Conservation (phyloP, 83 land plant genomes). For the Diphasiastrum complanatum region DNA sequence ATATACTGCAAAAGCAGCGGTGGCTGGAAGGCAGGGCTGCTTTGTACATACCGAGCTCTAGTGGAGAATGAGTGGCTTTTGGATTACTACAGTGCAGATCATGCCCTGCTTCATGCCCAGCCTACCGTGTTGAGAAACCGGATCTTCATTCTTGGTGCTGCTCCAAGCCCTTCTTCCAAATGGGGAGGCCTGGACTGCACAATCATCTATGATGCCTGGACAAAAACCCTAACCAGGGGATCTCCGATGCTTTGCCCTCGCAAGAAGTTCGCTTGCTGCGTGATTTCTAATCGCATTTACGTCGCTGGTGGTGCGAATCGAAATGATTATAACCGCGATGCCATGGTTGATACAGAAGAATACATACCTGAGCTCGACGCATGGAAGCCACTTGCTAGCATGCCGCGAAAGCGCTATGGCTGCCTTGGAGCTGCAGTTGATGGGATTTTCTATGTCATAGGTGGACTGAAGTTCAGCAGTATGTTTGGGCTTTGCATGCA, state of each 20-base stretch:
- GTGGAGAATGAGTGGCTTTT: slow-evolving; percentile 20
- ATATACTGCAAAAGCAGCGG: slow-evolving; percentile 28
- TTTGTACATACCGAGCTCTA: slow-evolving; percentile 10
- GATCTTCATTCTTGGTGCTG: slow-evolving; percentile 52
- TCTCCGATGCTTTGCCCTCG: slow-evolving; percentile 59
- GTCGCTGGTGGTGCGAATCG: slow-evolving; percentile 69
- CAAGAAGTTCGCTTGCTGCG: slow-evolving; percentile 78
- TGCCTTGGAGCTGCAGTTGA: slow-evolving; percentile 77
- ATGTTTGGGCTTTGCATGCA: slow-evolving; percentile 25
- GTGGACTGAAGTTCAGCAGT: slow-evolving; percentile 61
- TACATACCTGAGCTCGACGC: slow-evolving; percentile 60
- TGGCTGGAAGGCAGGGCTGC: slow-evolving; percentile 24
- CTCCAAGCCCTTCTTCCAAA: slow-evolving; percentile 20
- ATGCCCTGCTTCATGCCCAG: slow-evolving; percentile 48
- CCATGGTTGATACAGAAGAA: slow-evolving; percentile 59
- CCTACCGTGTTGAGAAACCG: slow-evolving; percentile 46
- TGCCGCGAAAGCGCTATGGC: slow-evolving; percentile 71
- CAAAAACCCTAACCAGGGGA: slow-evolving; percentile 27
- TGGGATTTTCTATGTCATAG: slow-evolving; percentile 78
- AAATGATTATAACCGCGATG: slow-evolving; percentile 21
- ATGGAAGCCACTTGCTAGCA: slow-evolving; percentile 59
- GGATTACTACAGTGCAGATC: slow-evolving; percentile 19
- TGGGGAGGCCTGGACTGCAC: slow-evolving; percentile 27
- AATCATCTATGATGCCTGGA: slow-evolving; percentile 71
- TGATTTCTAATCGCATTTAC: slow-evolving; percentile 51